phyloP scores from a whole-genome alignment of 2,329 filamentous ascomycete species.

The Saccharata proteae region DNA sequence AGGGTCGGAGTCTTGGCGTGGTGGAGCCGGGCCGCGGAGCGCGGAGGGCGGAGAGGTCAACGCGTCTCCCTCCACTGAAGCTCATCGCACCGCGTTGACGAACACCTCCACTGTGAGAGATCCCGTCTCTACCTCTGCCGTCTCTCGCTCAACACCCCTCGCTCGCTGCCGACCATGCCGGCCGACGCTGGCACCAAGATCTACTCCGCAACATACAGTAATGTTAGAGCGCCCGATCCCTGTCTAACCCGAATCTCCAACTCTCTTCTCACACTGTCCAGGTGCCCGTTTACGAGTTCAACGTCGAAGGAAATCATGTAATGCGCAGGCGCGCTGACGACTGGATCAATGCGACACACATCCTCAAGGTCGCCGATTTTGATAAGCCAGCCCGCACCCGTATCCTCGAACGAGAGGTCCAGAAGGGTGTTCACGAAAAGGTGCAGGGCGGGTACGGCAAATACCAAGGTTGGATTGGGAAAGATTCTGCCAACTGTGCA shows the following conservation, averaged over 20 bases:
- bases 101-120: no score
- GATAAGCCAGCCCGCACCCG: constrained; percentile 93
- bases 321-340: constrained; percentile 90
- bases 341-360: constrained; percentile 99
- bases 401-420: constrained; percentile 91
- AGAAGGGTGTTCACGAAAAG: constrained; percentile 94
- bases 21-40: no score
- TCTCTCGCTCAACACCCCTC: no score
- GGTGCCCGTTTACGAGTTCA: constrained; percentile 92
- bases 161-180: constrained; percentile 19
- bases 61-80: no score
- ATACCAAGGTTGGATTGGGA: constrained; percentile 63
- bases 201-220: constrained; percentile 55
- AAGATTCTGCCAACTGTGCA: neutral
- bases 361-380: constrained; percentile 90
- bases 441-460: constrained; percentile 97
- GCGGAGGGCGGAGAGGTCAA: no score
- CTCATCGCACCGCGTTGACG: no score
- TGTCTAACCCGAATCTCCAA: neutral
- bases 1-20: no score
- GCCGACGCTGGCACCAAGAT: constrained; percentile 32
- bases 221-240: constrained; percentile 26
- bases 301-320: constrained; percentile 79
- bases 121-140: no score
- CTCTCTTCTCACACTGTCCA: constrained; percentile 25